Percentiles rank a stretch among this genome's conserved stretches.
phyloP scores from a whole-genome alignment of 2,329 filamentous ascomycete genomes.

The Aplosporella prunicola region DNA sequence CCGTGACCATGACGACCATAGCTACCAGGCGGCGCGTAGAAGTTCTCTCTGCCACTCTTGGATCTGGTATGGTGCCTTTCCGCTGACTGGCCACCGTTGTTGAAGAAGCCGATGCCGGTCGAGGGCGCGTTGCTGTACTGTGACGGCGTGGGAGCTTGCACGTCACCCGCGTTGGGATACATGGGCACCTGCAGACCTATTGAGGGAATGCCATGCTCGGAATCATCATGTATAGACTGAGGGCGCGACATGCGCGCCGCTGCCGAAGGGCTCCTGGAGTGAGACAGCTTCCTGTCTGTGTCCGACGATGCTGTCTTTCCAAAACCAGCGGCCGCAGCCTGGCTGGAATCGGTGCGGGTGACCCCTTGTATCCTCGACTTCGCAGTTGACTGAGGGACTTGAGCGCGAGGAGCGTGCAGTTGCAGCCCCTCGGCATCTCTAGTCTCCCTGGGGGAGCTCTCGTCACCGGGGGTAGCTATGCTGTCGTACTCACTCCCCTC shows the following conservation, averaged over 20 bases:
- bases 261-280: conserved; percentile 21
- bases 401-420: conserved; percentile 81
- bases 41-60: conserved; percentile 60
- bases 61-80: conserved; percentile 54
- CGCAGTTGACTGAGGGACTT: conserved; percentile 68
- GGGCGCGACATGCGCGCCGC: conserved; percentile 36
- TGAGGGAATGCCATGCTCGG: conserved; percentile 83
- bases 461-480: conserved; percentile 25
- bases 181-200: conserved; percentile 91
- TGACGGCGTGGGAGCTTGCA: conserved; percentile 84
- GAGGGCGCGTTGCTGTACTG: conserved; percentile 39
- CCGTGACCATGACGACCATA: conserved; percentile 91
- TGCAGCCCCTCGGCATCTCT: conserved; percentile 72
- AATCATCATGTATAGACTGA: conserved; percentile 49
- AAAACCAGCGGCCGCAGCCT: conserved; percentile 75
- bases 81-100: conserved; percentile 44
- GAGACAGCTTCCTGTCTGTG: conserved; percentile 18
- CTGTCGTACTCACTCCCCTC: conserved; percentile 74
- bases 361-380: conserved; percentile 75
- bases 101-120: conserved; percentile 44
- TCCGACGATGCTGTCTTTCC: conserved; percentile 45
- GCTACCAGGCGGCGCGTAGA: conserved; percentile 70
- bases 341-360: conserved; percentile 83
- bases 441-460: conserved; percentile 56
- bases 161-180: conserved; percentile 85